Base-by-base conservation (phyloP, 768 basidiomycete genomes). In the Crepidotus variabilis region DNA sequence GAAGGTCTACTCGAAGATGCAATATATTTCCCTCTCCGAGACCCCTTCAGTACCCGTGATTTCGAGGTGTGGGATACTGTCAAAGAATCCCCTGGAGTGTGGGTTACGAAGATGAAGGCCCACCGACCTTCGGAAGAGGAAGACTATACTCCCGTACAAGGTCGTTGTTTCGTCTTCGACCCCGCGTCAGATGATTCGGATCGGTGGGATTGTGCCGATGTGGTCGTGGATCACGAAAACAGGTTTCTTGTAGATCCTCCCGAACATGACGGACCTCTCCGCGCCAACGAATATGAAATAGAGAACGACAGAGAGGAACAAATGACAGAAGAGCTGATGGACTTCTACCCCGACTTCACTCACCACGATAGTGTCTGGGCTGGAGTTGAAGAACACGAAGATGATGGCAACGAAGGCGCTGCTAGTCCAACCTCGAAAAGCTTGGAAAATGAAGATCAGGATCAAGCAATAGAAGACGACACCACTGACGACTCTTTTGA, bases 1-100 rank as follows among this genome's bases (percentile, higher is more conserved):
- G 69, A 71, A 45, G 68, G 59, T 0, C 23, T 73, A 2, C 55
- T 73, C 16, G 73, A 74, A 50, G 74, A 76, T 35, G 69, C 63
- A 0, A 43, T 71, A 0, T 11, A 70, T 6, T 73, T 67, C 50
- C 64, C 67, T 8, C 39, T 51, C 10, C 49, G 49, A 6, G 32
- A 28, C 14, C 16, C 46, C 45, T 16, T 16, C 13, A 53, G 54
- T 13, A 24, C 50, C 16, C 50, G 16, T 14, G 21, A 22, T 24
- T 51, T 43, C 9, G 54, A 57, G 18, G 52, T 43, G 14, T 74
- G 73, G 74, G 63, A 67, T 43, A 75, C 73, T 0, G 60, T 67
- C 0, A 54, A 67, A 52, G 70, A 71, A 52, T 49, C 36, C 11
- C 64, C 65, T 1, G 69, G 69, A 1, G 61, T 67, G n/a, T 72